These are phyloP conservation scores for Stephanodiscus triporus DNA, from an alignment of 108 stramenopile genomes.

Conservation along the genomic window DNA sequence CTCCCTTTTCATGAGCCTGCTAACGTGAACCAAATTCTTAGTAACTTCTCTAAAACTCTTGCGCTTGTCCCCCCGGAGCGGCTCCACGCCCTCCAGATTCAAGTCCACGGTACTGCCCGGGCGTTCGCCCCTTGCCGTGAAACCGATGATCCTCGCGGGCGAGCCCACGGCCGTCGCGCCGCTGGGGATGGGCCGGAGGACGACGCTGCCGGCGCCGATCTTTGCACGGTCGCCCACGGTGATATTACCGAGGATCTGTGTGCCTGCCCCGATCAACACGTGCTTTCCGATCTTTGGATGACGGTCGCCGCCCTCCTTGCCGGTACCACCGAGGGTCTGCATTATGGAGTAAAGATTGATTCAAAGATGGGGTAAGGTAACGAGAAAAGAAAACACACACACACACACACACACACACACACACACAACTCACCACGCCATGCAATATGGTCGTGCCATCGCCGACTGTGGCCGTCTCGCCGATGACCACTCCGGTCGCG, in stretches of 20 bases:
- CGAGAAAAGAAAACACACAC: no score
- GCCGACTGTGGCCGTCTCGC: constrained; percentile 67
- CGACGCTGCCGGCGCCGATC: constrained; percentile 56
- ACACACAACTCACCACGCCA: constrained; percentile 26
- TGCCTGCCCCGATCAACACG: constrained; percentile 69
- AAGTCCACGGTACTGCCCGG: constrained; percentile 46
- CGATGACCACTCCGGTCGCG: constrained; percentile 65
- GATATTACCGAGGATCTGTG: constrained; percentile 71
- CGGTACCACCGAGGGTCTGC: constrained; percentile 60
- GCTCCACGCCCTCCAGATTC: constrained; percentile 25
- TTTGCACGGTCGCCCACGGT: constrained; percentile 53
- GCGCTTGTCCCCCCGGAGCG: constrained; percentile 11
- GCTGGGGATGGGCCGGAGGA: constrained; percentile 43
- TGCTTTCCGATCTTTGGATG: constrained; percentile 77
- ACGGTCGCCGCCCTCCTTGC: constrained; percentile 62
- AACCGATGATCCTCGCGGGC: constrained; percentile 62
- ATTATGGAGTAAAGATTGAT: background rate
- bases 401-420: no score
- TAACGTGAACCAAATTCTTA: background rate
- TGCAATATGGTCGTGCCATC: constrained; percentile 62
- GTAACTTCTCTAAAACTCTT: background rate
- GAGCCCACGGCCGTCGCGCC: constrained; percentile 61
- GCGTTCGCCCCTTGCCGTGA: constrained; percentile 46
- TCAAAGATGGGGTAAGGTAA: no score
- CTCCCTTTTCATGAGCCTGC: background rate